Evolutionary conservation across 345 rosid genomes (phyloP).

Genomic region (Rhodomyrtus tomentosa): DNA sequence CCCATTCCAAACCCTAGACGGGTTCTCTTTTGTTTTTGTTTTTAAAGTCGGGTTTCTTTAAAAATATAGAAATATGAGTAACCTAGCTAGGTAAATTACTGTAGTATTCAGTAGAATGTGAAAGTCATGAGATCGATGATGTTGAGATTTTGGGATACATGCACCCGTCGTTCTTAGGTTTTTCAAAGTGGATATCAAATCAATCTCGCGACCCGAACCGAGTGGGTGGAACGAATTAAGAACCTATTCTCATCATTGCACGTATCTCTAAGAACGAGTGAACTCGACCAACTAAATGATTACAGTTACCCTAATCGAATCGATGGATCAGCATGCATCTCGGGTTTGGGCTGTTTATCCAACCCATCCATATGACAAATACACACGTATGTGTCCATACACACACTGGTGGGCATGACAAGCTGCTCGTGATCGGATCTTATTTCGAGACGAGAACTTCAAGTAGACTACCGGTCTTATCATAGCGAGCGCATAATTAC

Average conservation of each 20-base stretch:
- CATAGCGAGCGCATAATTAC: background rate
- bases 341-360: background rate
- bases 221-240: background rate
- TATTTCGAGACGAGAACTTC: accelerated
- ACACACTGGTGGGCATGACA: background rate
- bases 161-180: background rate
- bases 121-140: background rate
- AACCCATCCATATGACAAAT: background rate
- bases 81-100: background rate
- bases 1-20: background rate
- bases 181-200: background rate
- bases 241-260: background rate
- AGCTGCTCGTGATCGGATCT: background rate
- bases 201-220: background rate
- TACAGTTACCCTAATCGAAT: background rate
- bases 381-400: background rate
- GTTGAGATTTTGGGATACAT: background rate
- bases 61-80: background rate
- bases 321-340: accelerated
- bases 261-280: background rate
- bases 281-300: background rate
- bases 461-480: background rate
- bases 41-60: background rate
- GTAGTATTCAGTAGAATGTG: background rate
- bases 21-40: background rate